A percentile compares a stretch with the other conserved stretches of the same genome.
phyloP scores from a whole-genome alignment of 1,284 basidiomycete species.

The Irpex sp. region DNA sequence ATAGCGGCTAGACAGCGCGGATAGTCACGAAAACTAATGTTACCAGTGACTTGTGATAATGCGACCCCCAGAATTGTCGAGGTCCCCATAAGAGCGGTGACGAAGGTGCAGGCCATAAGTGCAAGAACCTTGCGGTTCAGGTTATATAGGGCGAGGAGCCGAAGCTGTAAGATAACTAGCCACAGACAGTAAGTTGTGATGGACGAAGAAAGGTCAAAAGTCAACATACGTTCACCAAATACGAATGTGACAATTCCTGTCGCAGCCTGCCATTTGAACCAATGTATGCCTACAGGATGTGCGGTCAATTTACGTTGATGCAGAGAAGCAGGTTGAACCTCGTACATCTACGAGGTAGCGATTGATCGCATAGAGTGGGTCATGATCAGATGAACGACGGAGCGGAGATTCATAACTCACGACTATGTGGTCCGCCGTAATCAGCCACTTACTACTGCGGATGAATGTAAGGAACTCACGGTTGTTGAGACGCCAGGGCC shows the following conservation, averaged over 20 bases:
- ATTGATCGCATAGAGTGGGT: background rate
- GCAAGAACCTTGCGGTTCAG: constrained; percentile 45
- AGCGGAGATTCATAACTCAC: background rate
- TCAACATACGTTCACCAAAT: constrained; percentile 45
- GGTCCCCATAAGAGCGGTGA: constrained; percentile 30
- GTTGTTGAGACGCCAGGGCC: background rate
- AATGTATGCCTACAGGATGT: constrained; percentile 32
- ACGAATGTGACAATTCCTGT: constrained; percentile 50
- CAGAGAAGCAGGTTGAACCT: background rate
- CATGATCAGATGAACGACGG: background rate
- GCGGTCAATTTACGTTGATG: background rate
- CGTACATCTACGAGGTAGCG: constrained; percentile 16
- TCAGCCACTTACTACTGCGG: background rate
- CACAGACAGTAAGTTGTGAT: background rate
- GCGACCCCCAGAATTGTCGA: constrained; percentile 45
- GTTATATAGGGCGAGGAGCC: constrained; percentile 59
- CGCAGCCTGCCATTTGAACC: constrained; percentile 58
- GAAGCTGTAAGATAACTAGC: constrained; percentile 54
- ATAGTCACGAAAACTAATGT: constrained; percentile 13
- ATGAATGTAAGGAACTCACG: background rate
- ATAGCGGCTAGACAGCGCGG: background rate
- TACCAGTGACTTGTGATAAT: constrained; percentile 34
- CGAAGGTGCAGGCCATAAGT: constrained; percentile 33
- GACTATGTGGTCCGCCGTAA: background rate
- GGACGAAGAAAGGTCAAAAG: background rate